Evolutionary conservation across 2,329 filamentous ascomycete species (phyloP), one percentile per base, ranked within the genome.

Genomic region (Stemphylium beticola): DNA sequence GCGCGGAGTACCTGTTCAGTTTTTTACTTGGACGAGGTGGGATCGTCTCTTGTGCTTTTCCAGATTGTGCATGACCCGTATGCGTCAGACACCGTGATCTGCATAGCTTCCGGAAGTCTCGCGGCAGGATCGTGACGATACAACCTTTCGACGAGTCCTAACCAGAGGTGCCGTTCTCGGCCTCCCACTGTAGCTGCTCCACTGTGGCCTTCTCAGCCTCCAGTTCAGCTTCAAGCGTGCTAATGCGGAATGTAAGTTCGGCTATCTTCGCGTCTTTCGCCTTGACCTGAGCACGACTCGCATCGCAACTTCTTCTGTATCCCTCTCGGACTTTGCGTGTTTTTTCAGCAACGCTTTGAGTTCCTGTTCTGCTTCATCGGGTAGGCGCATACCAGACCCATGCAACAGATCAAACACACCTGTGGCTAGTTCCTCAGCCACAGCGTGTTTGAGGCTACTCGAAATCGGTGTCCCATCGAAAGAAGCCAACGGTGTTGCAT

Each of bases 231-330:
- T 87, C 82, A 32, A 89, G 69, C 11, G 75, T 76, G 4, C 73
- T 75, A 81, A 96, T 79, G 63, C 88, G 77, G 69, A 90, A 78
- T 78, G 87, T 82, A 76, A 96, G 76, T 73, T 90, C 79, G 73
- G 81, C 75, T 71, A 89, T 78, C 76, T 86, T 77, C 69, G 85
- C 75, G 78, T 93, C 87, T 60, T 87, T 87, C 4, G 81, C 79
- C 67, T 85, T 86, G 31, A 91, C 67, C 4, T 82, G 83, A 8
- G 83, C 72, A n/a, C 90, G 77, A 3, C 84, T 82, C 6, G 88
- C 83, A 55, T 93, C 89, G 2, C 89, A 79, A 0, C 88, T 88
- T 57, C 82, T 82, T 34, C 80, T 79, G 17, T 90, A 79, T 0
- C 89, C 90, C 64, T 83, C 84, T 82, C 80, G 46, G 80, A 82